phyloP scores from a whole-genome alignment of 2,329 filamentous ascomycete species.

The Apiospora arundinis region DNA sequence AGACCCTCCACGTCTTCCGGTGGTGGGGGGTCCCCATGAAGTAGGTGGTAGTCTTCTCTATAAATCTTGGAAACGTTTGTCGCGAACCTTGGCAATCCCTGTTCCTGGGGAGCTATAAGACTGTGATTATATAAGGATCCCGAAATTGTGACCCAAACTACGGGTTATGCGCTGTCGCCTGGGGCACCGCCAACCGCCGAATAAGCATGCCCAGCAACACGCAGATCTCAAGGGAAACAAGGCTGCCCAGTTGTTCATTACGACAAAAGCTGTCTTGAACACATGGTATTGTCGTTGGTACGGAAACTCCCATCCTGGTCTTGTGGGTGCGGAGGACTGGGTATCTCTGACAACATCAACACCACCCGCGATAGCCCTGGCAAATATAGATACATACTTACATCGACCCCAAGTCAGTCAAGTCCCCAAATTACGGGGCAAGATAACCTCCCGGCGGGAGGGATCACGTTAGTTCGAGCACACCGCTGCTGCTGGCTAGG shows the following conservation, averaged over 20 bases:
- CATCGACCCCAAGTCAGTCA: neutral
- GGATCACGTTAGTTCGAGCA: neutral
- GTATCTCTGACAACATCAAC: neutral
- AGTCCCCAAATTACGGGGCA: neutral
- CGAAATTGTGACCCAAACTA: neutral
- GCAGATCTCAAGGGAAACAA: too few relatives aligned
- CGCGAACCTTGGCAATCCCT: slow-evolving; percentile 11
- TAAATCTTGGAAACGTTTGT: slow-evolving; percentile 8
- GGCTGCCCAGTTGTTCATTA: neutral
- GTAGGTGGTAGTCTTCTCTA: neutral
- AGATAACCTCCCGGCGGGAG: slow-evolving; percentile 6
- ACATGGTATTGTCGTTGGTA: neutral
- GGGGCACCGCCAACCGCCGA: neutral
- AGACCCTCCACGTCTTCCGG: neutral
- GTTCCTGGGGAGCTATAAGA: neutral
- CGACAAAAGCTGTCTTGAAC: neutral
- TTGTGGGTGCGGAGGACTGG: neutral
- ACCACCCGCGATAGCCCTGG: neutral
- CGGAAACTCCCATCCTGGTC: neutral
- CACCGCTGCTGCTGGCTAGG: slow-evolving; percentile 3
- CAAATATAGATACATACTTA: neutral
- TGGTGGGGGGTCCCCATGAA: neutral
- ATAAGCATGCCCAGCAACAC: neutral
- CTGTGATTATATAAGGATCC: slow-evolving; percentile 11
- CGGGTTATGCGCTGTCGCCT: slow-evolving; percentile 1